Evolutionary conservation across 306 rosid genomes (phyloP).

Genomic region (Cucumis cinereus): DNA sequence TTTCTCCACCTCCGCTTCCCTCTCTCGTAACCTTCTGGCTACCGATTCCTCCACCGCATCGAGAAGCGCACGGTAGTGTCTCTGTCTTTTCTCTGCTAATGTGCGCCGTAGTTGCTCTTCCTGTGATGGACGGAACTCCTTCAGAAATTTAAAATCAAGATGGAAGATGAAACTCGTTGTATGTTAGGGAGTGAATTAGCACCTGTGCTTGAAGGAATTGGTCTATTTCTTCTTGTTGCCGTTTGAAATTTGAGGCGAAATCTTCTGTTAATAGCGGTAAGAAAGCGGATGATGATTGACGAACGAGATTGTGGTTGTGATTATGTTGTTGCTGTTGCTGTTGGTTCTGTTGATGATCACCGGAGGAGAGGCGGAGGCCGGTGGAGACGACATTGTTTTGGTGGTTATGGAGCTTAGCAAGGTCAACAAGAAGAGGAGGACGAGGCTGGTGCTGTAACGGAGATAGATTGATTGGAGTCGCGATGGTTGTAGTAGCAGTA

Average conservation of each 20-base stretch:
- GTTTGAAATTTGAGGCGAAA: conserved; percentile 54
- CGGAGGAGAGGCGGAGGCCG: conserved; percentile 66
- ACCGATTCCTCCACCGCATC: conserved; percentile 53
- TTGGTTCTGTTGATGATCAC: conserved; percentile 35
- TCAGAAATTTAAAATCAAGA: not conserved
- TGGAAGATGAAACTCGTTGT: not conserved
- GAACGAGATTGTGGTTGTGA: not conserved
- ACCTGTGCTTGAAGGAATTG: conserved; percentile 79
- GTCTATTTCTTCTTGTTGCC: conserved; percentile 59
- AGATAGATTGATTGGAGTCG: conserved; percentile 36
- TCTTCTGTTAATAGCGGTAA: conserved; percentile 45
- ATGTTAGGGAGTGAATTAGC: not conserved
- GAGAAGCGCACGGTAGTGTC: conserved; percentile 50
- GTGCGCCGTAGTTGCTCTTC: conserved; percentile 53
- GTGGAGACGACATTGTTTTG: conserved; percentile 76
- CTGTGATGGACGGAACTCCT: conserved; percentile 20
- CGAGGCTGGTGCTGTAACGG: conserved; percentile 25
- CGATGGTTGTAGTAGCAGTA: conserved; percentile 5
- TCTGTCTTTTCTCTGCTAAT: conserved; percentile 53
- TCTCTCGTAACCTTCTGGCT: conserved; percentile 44
- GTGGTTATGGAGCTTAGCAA: conserved; percentile 66
- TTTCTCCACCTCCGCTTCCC: conserved; percentile 52
- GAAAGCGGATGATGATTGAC: conserved; percentile 17
- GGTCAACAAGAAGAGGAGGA: conserved; percentile 57
- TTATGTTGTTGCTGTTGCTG: not conserved